Evolutionary conservation across 768 basidiomycete genomes (phyloP), one percentile per base, ranked within the genome.

Genomic region (Rubroboletus pulcherrimus): DNA sequence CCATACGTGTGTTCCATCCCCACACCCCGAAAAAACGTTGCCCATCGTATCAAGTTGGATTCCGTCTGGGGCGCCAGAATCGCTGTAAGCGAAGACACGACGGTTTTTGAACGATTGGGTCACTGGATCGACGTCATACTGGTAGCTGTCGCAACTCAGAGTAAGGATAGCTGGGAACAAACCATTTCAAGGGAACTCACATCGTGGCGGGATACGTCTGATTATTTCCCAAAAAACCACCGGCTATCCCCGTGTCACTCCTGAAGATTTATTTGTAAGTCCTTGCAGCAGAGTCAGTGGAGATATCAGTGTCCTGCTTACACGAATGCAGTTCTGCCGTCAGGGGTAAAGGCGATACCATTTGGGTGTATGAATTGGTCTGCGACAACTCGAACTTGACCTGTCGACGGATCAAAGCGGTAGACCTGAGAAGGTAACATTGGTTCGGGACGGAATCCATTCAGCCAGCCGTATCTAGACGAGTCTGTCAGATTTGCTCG

Each of bases 301-400:
- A 58, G 14, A 44, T 17, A 38, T 51, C 40, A 12, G n/a, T 6
- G 14, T 49, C 19, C 21, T 33, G 57, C 78, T 57, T 52, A 77
- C 86, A 91, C 74, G 63, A 85, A 92, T 4, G 82, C 87, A 8
- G 74, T 80, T 47, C 70, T 79, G 9, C 88, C 87, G 58, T 86
- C 82, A 2, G 74, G 71, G n/a, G 79, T 80, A 67, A 91, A 85
- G 0, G 87, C 86, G 49, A 92, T 80, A 1, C 89, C 91, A 63
- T 92, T 93, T 42, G 79, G 80, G 21, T 3, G 0, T 6, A 45
- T 4, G 6, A 45, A 45, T 45, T 45, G 44, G n/a, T 45, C 44
- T 7, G 30, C 44, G 44, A 45, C 44, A n/a, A 45, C 29, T 45
- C 44, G 44, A 11, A 45, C 30, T 19, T 45, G 44, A 46, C 45